Evolutionary conservation across 495 filamentous ascomycete species (phyloP), one percentile per base, ranked within the genome.

Genomic region (Delitschia confertaspora): DNA sequence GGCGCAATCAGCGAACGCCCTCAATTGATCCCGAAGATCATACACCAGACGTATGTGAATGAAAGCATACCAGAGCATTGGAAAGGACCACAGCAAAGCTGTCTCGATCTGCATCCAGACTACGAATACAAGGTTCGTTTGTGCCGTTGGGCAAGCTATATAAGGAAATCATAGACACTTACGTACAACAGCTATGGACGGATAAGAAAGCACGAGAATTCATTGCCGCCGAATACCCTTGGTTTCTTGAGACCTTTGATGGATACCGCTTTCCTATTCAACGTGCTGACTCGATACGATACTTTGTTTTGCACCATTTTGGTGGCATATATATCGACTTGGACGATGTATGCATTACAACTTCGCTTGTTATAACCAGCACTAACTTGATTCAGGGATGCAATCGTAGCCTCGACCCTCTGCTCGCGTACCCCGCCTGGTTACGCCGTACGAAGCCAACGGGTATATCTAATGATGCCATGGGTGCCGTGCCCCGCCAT

Each of bases 261-360:
- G 71, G 71, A 57, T 94, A 94, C 64, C 71, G 69, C 19, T 85
- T 81, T 57, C 76, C 80, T 5, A 89, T 94, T 43, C 84, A 93
- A 62, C 79, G 87, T 37, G 87, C 87, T 26, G 87, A 94, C 57
- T 73, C 85, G 2, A 88, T 93, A 37, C 75, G 87, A 16, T 94
- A 93, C 62, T 93, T 94, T 55, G 69, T 91, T n/a, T 68, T 94
- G 23, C 72, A 76, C 16, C 77, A 83, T 56, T 93, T 78, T 56
- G 87, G 87, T 37, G 87, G 87, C 19, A 81, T 88, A 34, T 94
- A 94, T 59, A 80, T 94, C 49, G 87, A 94, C 57, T 68, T 94
- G 13, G 87, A 94, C 60, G 85, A 93, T 67, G 83, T 85, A 56
- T 29, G 78, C 71, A 29, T 29, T 13, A 25, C 29, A 22, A 23